Evolutionary conservation across 352 stramenopile species (phyloP).

Genomic region (Globisporangium uncinulatum): DNA sequence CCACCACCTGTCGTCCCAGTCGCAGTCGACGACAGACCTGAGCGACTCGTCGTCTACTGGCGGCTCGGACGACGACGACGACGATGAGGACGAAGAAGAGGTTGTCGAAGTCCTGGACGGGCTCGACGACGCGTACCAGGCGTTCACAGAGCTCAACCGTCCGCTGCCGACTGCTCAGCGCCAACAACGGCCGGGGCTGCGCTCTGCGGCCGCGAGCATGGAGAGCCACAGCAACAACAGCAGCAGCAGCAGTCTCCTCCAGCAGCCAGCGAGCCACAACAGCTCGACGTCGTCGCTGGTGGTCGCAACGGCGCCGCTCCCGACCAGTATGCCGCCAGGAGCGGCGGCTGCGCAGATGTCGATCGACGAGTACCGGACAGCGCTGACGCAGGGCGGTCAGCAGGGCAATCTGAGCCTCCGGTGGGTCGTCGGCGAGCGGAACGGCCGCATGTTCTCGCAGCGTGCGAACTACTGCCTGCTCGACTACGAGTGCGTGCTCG

Average conservation of each 20-base stretch:
- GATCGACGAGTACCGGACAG: constrained; percentile 41
- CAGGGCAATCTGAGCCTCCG: constrained; percentile 68
- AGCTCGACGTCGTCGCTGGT: not conserved
- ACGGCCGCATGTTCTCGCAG: constrained; percentile 60
- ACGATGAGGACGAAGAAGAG: constrained; percentile 9
- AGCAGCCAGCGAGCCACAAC: constrained; percentile 6
- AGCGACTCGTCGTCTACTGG: constrained; percentile 45
- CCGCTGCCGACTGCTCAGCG: not conserved
- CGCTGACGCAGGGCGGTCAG: constrained; percentile 34
- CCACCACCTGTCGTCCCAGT: not conserved
- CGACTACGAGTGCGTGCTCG: constrained; percentile 70
- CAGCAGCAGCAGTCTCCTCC: constrained; percentile 2
- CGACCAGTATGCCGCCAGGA: constrained; percentile 1
- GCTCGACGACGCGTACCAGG: constrained; percentile 6
- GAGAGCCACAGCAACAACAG: constrained; percentile 10
- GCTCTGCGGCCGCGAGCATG: not conserved
- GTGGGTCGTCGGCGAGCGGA: constrained; percentile 60
- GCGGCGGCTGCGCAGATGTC: constrained; percentile 14
- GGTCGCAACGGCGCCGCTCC: not conserved
- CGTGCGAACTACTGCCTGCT: constrained; percentile 59
- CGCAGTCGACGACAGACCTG: not conserved
- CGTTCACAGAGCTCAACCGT: constrained; percentile 6
- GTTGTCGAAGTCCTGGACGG: constrained; percentile 13
- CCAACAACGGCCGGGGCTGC: not conserved
- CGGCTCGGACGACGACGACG: constrained; percentile 23